Base-by-base conservation (phyloP, 495 filamentous ascomycete species). In the Bryoglossum gracile region DNA sequence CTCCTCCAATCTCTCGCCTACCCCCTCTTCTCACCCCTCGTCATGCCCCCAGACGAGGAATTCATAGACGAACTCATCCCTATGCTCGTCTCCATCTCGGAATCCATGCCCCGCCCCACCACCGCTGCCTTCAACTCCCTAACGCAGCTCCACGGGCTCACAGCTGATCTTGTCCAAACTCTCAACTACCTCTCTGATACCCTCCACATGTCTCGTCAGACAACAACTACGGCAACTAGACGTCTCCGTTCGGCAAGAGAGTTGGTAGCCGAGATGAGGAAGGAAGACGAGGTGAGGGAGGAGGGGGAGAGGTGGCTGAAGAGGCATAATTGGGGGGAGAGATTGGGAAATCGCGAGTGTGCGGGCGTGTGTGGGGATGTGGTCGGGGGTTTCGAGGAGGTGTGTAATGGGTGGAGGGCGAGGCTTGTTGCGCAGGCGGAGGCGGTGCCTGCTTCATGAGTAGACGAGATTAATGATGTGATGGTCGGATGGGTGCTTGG, bases 171-270 rank as follows among this genome's bases (percentile, higher is more conserved):
- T 13, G 79, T 87, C 24, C 74, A 82, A 45, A 83, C 87, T 2
- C 81, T 98, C 36, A 85, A 85, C 50, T 80, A 85, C 55, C 74
- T 98, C 5, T 84, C 84, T n/a, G 92, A 98, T 62, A 89, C 86
- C 0, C 73, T 97, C 17, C 90, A 97, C 65, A 94, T 96, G 81
- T 84, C 80, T n/a, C 78, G 87, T 3, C 92, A 98, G 61, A 81
- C 86, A 0, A 89, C 85, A 1, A 81, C 80, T 1, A 81, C 81
- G 0, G 92, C 92, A 9, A 80, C 83, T 3, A 74, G 92, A 24
- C 70, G 84, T 24, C 68, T 97, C 24, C 75, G 82, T 43, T 82
- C 76, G 25, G 87, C 86, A 0, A 82, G 81, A 43, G 88, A 91
- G 58, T 75, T 89, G 26, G 84, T 95, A 2, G 78, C 81, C 0